These are phyloP conservation scores for Curvularia verruculosa DNA, from an alignment of 2,329 filamentous ascomycete species.

Conservation along the genomic window DNA sequence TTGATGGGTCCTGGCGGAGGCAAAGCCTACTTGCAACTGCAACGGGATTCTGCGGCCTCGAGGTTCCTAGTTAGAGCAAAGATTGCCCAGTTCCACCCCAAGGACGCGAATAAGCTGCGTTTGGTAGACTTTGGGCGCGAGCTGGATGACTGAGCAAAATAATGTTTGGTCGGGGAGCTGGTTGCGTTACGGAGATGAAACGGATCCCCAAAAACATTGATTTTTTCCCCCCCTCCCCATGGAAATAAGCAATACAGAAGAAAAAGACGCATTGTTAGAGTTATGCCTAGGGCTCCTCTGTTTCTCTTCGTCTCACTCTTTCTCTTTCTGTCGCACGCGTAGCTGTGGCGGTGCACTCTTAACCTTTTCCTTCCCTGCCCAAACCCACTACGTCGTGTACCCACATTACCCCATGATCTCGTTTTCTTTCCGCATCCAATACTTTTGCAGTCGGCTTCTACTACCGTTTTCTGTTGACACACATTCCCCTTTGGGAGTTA, in stretches of 20 bases:
- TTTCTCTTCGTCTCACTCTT: too few relatives aligned
- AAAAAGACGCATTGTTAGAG: neutral
- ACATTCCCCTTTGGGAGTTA: conserved; percentile 4
- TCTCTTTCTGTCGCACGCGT: too few relatives aligned
- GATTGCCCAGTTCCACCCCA: conserved; percentile 62
- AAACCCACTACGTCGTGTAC: neutral
- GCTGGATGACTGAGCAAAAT: conserved; percentile 41
- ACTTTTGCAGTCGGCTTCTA: conserved; percentile 2
- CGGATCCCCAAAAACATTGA: neutral
- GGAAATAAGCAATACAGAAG: neutral
- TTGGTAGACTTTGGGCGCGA: conserved; percentile 60
- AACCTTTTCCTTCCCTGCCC: conserved; percentile 3
- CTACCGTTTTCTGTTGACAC: conserved; percentile 5
- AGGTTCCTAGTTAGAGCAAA: conserved; percentile 62
- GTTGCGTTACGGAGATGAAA: neutral
- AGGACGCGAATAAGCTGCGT: conserved; percentile 58
- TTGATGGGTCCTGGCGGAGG: conserved; percentile 43
- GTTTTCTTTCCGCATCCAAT: conserved; percentile 6
- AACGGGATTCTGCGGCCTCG: conserved; percentile 59
- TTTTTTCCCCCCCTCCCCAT: neutral
- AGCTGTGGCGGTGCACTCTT: conserved; percentile 17
- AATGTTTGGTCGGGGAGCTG: neutral
- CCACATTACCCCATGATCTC: neutral
- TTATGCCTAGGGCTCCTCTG: too few relatives aligned
- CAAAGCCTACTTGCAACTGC: conserved; percentile 56